These are phyloP conservation scores for Arthroderma uncinatum DNA, from an alignment of 2,329 filamentous ascomycete species.

Conservation along the genomic window DNA sequence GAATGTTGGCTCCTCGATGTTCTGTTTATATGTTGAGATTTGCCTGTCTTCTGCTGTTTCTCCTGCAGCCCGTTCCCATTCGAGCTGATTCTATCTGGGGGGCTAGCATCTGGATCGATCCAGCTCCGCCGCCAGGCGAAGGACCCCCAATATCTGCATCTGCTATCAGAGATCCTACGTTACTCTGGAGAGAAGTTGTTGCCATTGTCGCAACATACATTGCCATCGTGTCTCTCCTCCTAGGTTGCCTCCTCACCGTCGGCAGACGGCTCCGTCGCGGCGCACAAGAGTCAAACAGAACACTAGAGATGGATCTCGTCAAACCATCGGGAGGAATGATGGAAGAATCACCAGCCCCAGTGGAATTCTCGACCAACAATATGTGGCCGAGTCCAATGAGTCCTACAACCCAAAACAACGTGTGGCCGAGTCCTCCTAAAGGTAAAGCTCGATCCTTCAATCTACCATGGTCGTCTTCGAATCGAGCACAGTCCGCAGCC, in stretches of 20 bases:
- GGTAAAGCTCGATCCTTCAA: conserved; percentile 24
- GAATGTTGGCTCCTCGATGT: neutral
- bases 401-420: conserved; percentile 14
- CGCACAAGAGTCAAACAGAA: conserved; percentile 42
- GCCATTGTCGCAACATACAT: conserved; percentile 78
- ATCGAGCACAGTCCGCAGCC: conserved; percentile 26
- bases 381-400: conserved; percentile 16
- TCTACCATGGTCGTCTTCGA: conserved; percentile 30
- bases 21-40: neutral
- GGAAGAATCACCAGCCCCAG: conserved; percentile 24
- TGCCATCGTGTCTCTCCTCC: conserved; percentile 61
- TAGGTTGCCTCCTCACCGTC: conserved; percentile 53
- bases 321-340: conserved; percentile 27
- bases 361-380: neutral
- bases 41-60: conserved; percentile 1
- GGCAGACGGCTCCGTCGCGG: conserved; percentile 44
- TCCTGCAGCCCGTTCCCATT: conserved; percentile 2
- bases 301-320: conserved; percentile 48
- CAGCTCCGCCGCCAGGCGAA: conserved; percentile 50
- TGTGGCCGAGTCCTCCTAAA: conserved; percentile 28
- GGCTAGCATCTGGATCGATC: conserved; percentile 43
- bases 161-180: conserved; percentile 49
- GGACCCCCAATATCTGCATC: conserved; percentile 49
- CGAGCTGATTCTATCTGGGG: conserved; percentile 10
- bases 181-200: conserved; percentile 70